Evolutionary conservation across 768 basidiomycete genomes (phyloP).

Genomic region (Phaeotremella fagi): DNA sequence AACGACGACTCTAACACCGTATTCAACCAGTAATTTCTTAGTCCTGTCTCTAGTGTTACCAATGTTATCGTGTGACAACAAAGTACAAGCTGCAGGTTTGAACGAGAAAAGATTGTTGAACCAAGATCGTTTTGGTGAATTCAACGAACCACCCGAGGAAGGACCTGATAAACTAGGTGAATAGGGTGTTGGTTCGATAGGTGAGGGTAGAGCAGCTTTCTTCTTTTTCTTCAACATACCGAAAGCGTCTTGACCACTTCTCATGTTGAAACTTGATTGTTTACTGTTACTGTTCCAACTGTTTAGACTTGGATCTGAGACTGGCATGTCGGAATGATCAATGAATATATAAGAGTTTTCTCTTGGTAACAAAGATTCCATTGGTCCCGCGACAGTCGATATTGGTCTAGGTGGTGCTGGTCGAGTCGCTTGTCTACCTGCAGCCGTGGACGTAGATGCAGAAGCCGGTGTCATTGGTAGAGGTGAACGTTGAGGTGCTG

Average conservation of each 20-base stretch:
- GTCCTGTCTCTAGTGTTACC: conserved; percentile 70
- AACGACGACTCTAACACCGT: conserved; percentile 66
- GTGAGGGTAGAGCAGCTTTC: conserved; percentile 27
- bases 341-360: conserved; percentile 45
- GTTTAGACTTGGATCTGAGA: conserved; percentile 21
- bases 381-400: background rate
- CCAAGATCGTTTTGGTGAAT: conserved; percentile 66
- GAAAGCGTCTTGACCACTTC: conserved; percentile 37
- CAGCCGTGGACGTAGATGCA: too few relatives aligned
- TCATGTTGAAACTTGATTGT: conserved; percentile 18
- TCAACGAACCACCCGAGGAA: conserved; percentile 7
- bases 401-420: conserved; percentile 12
- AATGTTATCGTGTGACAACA: conserved; percentile 49
- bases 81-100: conserved; percentile 56
- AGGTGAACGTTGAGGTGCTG: background rate
- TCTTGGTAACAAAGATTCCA: conserved; percentile 19
- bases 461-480: background rate
- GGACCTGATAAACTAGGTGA: conserved; percentile 24
- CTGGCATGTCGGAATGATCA: conserved; percentile 26
- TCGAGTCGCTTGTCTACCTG: conserved; percentile 13
- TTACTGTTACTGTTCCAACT: conserved; percentile 25
- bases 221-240: conserved; percentile 42
- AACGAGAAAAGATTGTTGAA: conserved; percentile 83
- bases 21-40: conserved; percentile 62
- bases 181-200: conserved; percentile 36